Evolutionary conservation across 805 yeast genomes (phyloP).

Genomic region (Myxozyma vanderwaltii): DNA sequence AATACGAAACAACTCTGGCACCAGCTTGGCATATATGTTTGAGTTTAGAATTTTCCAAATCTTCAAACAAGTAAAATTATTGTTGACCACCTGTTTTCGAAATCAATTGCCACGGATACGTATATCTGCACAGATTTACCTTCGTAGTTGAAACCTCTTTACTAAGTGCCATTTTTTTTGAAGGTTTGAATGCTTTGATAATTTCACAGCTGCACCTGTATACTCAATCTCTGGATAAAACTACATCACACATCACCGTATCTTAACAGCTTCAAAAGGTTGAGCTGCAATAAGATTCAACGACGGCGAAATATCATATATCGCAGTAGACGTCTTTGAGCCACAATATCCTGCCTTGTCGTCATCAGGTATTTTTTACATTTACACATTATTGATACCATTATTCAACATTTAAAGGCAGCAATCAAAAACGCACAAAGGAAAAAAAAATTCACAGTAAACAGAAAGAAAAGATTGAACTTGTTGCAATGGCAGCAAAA

Average conservation of each 20-base stretch:
- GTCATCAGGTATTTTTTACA: too few relatives aligned
- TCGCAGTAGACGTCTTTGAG: too few relatives aligned
- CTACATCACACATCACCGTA: conserved; percentile 53
- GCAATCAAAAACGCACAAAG: too few relatives aligned
- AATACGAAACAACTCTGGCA: conserved; percentile 54
- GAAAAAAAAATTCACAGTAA: too few relatives aligned
- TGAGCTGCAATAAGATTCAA: too few relatives aligned
- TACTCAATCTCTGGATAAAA: conserved; percentile 81
- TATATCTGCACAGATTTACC: conserved; percentile 82
- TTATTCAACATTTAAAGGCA: too few relatives aligned
- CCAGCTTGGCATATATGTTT: conserved; percentile 80
- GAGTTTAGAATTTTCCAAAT: conserved; percentile 87
- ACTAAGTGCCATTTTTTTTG: conserved; percentile 54
- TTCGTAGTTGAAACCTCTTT: conserved; percentile 58
- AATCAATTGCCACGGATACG: conserved; percentile 69
- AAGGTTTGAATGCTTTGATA: conserved; percentile 64
- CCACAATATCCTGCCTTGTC: too few relatives aligned
- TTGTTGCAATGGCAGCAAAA: too few relatives aligned
- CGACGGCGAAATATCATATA: too few relatives aligned
- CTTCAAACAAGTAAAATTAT: conserved; percentile 55
- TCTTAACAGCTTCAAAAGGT: not conserved
- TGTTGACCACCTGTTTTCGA: conserved; percentile 10
- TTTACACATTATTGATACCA: too few relatives aligned
- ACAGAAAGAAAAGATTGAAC: too few relatives aligned
- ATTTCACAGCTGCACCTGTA: conserved; percentile 89